These are phyloP conservation scores for Termitomyces titanicus DNA, from an alignment of 768 basidiomycete genomes.

Conservation along the genomic window DNA sequence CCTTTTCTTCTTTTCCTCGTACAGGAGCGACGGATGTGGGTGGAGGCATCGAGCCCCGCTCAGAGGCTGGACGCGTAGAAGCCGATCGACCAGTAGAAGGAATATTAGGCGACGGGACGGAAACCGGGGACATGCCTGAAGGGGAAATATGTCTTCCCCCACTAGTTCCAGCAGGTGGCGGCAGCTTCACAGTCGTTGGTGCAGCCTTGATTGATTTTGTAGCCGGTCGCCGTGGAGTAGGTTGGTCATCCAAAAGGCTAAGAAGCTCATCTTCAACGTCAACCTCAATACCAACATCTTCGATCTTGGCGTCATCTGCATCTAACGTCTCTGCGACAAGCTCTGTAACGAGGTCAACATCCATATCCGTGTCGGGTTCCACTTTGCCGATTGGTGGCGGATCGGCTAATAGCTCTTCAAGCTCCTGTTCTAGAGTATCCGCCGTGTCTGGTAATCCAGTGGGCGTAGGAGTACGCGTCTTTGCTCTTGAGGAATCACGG, in stretches of 20 bases:
- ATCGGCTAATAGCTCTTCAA: conserved; percentile 24
- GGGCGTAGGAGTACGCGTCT: conserved; percentile 16
- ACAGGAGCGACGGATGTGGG: conserved; percentile 27
- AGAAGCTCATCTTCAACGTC: conserved; percentile 67
- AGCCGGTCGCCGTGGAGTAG: conserved; percentile 18
- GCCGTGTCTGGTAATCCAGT: conserved; percentile 29
- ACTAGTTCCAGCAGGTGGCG: neutral
- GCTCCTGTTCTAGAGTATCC: conserved; percentile 42
- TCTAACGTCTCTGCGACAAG: conserved; percentile 41
- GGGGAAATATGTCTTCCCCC: conserved; percentile 12
- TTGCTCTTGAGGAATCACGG: conserved; percentile 4
- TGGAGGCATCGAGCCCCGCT: conserved; percentile 62
- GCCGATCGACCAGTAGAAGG: conserved; percentile 8
- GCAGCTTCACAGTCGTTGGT: conserved; percentile 3
- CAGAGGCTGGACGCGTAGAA: conserved; percentile 25
- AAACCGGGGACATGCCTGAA: conserved; percentile 2
- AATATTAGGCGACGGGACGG: conserved; percentile 10
- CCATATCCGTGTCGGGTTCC: conserved; percentile 34
- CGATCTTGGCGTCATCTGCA: conserved; percentile 19
- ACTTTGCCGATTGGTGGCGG: conserved; percentile 25
- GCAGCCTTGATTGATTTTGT: conserved; percentile 6
- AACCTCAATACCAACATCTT: conserved; percentile 29
- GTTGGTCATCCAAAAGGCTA: conserved; percentile 60
- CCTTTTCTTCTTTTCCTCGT: conserved; percentile 28
- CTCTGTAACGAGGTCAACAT: conserved; percentile 41